phyloP scores from a whole-genome alignment of 1,284 basidiomycete genomes.

The Cryptococcus sp. region DNA sequence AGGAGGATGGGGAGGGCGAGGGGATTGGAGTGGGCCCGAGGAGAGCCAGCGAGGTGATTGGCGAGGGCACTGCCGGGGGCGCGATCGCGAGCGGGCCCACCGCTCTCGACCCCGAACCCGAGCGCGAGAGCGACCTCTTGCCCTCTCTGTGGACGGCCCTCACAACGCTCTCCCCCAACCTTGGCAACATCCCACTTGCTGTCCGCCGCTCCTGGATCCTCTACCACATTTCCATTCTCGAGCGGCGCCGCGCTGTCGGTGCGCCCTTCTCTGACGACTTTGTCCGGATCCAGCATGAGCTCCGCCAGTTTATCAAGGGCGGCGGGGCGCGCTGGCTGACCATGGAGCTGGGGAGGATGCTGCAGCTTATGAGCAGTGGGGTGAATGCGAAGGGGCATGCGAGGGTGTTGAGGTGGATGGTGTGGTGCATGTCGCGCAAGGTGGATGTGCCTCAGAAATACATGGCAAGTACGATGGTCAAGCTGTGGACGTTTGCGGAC shows the following conservation, averaged over 20 bases:
- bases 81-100: no score
- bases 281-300: constrained; percentile 5
- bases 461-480: constrained; percentile 1
- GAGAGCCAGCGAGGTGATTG: no score
- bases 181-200: constrained; percentile 9
- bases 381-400: neutral
- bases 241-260: neutral
- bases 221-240: neutral
- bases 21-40: no score
- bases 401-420: constrained; percentile 5
- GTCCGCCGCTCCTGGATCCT: constrained; percentile 12
- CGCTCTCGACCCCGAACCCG: no score
- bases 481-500: constrained; percentile 1
- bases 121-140: no score
- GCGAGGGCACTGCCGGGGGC: no score
- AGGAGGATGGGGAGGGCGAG: no score
- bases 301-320: constrained; percentile 18
- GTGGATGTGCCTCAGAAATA: neutral
- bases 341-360: constrained; percentile 5
- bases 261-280: neutral
- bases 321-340: constrained; percentile 17
- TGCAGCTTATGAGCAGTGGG: constrained; percentile 1
- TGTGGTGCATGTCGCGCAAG: constrained; percentile 6
- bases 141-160: constrained; percentile 3
- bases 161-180: neutral